Evolutionary conservation across 495 filamentous ascomycete genomes (phyloP).

Genomic region (Penicillium taxi): DNA sequence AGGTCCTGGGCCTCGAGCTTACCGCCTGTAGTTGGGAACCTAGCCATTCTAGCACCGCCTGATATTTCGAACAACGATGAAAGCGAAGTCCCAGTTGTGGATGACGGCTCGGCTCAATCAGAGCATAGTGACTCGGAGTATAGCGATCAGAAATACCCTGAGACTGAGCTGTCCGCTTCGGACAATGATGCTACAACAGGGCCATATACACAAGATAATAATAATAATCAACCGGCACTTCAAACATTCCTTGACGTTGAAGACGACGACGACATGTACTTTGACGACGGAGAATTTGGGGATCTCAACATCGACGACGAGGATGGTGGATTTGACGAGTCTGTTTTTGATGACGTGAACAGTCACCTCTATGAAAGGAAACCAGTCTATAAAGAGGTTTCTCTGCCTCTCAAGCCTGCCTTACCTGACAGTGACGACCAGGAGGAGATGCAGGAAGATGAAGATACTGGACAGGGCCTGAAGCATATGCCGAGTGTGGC

Average conservation of each 20-base stretch:
- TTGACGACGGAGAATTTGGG: constrained; percentile 69
- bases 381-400: constrained; percentile 11
- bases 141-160: too few species aligned
- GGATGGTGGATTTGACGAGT: constrained; percentile 62
- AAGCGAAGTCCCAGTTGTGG: neutral
- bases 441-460: constrained; percentile 8
- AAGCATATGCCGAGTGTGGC: constrained; percentile 36
- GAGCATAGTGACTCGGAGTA: too few species aligned
- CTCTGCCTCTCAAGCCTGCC: constrained; percentile 6
- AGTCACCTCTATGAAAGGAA: constrained; percentile 43
- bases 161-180: too few species aligned
- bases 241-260: constrained; percentile 35
- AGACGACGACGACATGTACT: constrained; percentile 69
- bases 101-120: too few species aligned
- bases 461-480: constrained; percentile 19
- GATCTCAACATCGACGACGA: constrained; percentile 41
- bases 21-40: constrained; percentile 34
- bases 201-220: neutral
- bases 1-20: constrained; percentile 33
- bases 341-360: constrained; percentile 63
- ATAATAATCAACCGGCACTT: constrained; percentile 4
- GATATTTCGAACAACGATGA: constrained; percentile 2
- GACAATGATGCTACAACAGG: too few species aligned
- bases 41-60: constrained; percentile 19
- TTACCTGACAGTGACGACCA: constrained; percentile 5